phyloP scores from a whole-genome alignment of 116 monocot genomes.

The Dioscorea cayenensis region DNA sequence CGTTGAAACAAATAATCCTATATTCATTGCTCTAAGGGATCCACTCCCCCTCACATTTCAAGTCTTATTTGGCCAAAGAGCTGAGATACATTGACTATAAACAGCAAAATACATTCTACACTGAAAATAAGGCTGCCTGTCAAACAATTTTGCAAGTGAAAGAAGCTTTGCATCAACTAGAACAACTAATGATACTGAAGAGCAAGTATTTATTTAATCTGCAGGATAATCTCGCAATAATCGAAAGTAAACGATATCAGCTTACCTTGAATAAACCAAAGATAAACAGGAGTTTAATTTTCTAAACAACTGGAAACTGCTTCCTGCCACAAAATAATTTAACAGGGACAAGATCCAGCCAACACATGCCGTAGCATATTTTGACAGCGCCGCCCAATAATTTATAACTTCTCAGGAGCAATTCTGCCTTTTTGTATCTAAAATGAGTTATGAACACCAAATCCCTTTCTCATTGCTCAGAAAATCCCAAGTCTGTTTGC shows the following conservation, averaged over 20 bases:
- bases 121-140: neutral
- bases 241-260: neutral
- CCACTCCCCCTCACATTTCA: neutral
- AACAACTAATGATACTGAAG: neutral
- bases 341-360: neutral
- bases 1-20: neutral
- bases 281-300: neutral
- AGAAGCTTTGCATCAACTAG: neutral
- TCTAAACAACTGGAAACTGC: neutral
- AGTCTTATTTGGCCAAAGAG: neutral
- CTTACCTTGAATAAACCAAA: neutral
- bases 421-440: neutral
- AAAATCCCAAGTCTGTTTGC: constrained; percentile 26
- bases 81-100: neutral
- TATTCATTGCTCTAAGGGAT: neutral
- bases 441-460: neutral
- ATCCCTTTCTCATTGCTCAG: constrained; percentile 17
- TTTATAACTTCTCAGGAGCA: neutral
- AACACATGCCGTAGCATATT: neutral
- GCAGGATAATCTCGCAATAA: neutral
- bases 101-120: neutral
- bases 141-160: neutral
- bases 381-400: neutral
- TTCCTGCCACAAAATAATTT: constrained; percentile 2
- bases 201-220: neutral